These are phyloP conservation scores for Coniella vitis DNA, from an alignment of 2,329 filamentous ascomycete genomes.

Conservation along the genomic window DNA sequence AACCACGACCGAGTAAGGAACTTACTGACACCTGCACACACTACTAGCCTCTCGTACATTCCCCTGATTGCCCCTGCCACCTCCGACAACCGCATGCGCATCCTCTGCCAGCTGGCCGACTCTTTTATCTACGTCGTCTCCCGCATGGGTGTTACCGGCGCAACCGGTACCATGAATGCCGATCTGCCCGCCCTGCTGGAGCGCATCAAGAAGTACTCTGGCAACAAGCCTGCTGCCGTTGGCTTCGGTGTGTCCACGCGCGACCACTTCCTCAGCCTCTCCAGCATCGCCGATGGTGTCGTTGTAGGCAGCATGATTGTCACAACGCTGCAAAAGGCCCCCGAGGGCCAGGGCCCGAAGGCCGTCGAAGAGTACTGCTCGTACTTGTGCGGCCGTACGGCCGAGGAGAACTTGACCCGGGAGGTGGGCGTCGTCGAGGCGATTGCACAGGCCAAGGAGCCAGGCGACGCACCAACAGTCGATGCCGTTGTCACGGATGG, in stretches of 20 bases:
- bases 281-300: constrained; percentile 81
- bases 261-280: constrained; percentile 85
- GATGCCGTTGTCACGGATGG: constrained; percentile 57
- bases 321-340: constrained; percentile 65
- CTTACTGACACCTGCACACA: neutral
- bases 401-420: constrained; percentile 39
- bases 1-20: neutral
- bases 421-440: constrained; percentile 68
- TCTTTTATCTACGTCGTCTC: constrained; percentile 99
- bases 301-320: constrained; percentile 97
- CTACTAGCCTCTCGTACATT: constrained; percentile 76
- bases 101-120: constrained; percentile 93
- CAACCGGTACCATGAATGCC: constrained; percentile 72
- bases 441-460: constrained; percentile 52
- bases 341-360: constrained; percentile 58
- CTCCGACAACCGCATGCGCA: constrained; percentile 86
- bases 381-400: constrained; percentile 48
- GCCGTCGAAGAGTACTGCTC: constrained; percentile 83
- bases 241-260: constrained; percentile 94
- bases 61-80: constrained; percentile 94
- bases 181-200: constrained; percentile 75
- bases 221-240: constrained; percentile 82
- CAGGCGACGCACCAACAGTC: constrained; percentile 57
- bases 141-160: constrained; percentile 92
- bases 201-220: constrained; percentile 86